phyloP scores from a whole-genome alignment of 768 basidiomycete genomes.

The Boletus subparvulus region DNA sequence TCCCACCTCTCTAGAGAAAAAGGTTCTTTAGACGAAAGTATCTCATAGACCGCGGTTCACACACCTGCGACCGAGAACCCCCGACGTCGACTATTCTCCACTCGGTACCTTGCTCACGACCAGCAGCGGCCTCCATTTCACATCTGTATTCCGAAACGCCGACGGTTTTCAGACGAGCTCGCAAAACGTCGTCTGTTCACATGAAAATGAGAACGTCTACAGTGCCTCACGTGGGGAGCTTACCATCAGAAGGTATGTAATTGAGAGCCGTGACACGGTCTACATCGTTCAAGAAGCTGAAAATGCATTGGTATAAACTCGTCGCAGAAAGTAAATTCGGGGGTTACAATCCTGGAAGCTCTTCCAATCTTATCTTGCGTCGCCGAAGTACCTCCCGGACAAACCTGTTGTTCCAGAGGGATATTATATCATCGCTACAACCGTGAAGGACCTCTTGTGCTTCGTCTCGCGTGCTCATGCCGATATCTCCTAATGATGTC shows the following conservation, averaged over 20 bases:
- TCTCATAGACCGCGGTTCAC: slow-evolving; percentile 13
- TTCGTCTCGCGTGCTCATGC: slow-evolving; percentile 33
- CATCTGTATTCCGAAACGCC: slow-evolving; percentile 83
- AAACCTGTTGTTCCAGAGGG: slow-evolving; percentile 45
- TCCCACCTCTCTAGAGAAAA: slow-evolving; percentile 36
- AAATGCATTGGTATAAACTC: not conserved
- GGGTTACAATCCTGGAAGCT: slow-evolving; percentile 50
- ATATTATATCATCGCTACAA: slow-evolving; percentile 43
- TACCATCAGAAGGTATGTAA: slow-evolving; percentile 50
- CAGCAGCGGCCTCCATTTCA: slow-evolving; percentile 65
- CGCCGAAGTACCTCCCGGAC: slow-evolving; percentile 43
- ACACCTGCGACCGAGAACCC: slow-evolving; percentile 51
- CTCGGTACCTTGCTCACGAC: slow-evolving; percentile 50
- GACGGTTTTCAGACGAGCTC: slow-evolving; percentile 58
- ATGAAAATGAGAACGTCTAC: slow-evolving; percentile 8
- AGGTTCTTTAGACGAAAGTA: slow-evolving; percentile 2
- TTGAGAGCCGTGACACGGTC: slow-evolving; percentile 44
- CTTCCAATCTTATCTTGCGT: slow-evolving; percentile 49
- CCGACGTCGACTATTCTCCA: slow-evolving; percentile 58
- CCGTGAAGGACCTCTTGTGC: slow-evolving; percentile 41
- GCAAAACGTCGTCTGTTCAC: slow-evolving; percentile 47
- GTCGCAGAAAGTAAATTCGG: not conserved
- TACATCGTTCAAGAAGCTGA: slow-evolving; percentile 52
- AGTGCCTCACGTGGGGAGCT: not conserved
- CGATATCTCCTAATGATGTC: slow-evolving; percentile 27